Conservation (phyloP, 768 basidiomycete species). For the Candolleomyces aberdarensis region DNA sequence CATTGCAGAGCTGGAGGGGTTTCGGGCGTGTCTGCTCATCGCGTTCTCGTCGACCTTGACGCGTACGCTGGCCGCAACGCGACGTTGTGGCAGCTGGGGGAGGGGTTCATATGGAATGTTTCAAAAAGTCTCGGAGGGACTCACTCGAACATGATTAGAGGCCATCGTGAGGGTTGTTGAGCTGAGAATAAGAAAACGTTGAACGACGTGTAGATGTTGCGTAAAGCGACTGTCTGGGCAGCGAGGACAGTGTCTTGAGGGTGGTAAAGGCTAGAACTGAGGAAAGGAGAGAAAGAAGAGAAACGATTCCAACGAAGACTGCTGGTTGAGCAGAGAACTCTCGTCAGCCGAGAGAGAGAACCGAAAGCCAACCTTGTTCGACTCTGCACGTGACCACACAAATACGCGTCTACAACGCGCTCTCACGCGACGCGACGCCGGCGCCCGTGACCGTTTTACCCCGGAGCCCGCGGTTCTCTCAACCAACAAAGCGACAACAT, state of each 20-base stretch:
- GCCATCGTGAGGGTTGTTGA: constrained; percentile 46
- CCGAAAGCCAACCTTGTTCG: constrained; percentile 16
- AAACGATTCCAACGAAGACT: constrained; percentile 21
- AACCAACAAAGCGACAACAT: constrained; percentile 1
- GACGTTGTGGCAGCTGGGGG: constrained; percentile 63
- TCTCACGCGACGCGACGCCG: constrained; percentile 1
- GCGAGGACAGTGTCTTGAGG: constrained; percentile 11
- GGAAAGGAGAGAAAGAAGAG: constrained; percentile 25
- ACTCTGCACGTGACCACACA: constrained; percentile 24
- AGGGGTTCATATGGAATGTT: constrained; percentile 9
- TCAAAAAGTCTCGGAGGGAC: constrained; percentile 19
- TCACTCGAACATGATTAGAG: constrained; percentile 59
- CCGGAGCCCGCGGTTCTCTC: not conserved
- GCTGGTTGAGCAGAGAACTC: constrained; percentile 21
- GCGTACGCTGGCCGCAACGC: constrained; percentile 57
- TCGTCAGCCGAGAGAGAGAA: constrained; percentile 38
- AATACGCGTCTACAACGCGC: constrained; percentile 9
- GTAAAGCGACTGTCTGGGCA: constrained; percentile 7
- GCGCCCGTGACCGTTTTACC: not conserved
- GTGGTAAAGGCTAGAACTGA: constrained; percentile 20
- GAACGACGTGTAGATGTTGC: constrained; percentile 28
- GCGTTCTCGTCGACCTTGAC: constrained; percentile 79
- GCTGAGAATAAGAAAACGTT: constrained; percentile 18
- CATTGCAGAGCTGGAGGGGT: constrained; percentile 46
- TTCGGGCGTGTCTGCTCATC: constrained; percentile 61